Conservation (phyloP, 345 rosid genomes). For the Noccaea bulbosa region DNA sequence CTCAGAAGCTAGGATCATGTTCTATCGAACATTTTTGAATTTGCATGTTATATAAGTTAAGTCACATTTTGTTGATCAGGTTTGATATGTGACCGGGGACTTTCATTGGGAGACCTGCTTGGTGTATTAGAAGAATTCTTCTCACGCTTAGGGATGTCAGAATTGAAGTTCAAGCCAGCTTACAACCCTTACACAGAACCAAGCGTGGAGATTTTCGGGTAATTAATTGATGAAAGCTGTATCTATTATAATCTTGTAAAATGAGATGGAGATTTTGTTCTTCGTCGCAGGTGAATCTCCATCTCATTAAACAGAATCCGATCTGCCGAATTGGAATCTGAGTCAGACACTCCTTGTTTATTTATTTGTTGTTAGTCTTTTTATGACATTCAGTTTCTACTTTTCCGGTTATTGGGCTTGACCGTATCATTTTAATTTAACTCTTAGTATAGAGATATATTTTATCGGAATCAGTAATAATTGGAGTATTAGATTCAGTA, state of each 20-base stretch:
- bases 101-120: conserved; percentile 86
- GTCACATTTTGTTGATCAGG: conserved; percentile 55
- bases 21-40: no score
- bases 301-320: conserved; percentile 73
- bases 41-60: no score
- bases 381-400: no score
- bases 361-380: no score
- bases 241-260: conserved; percentile 3
- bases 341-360: neutral
- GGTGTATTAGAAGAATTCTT: conserved; percentile 89
- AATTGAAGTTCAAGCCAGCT: conserved; percentile 87
- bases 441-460: no score
- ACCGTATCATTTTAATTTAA: no score
- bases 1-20: conserved; percentile 48
- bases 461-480: no score
- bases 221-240: neutral
- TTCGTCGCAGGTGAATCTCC: conserved; percentile 74
- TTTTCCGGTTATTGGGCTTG: no score
- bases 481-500: no score
- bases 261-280: no score
- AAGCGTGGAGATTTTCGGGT: conserved; percentile 97
- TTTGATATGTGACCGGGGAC: conserved; percentile 88
- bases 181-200: conserved; percentile 99
- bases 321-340: conserved; percentile 68
- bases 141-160: conserved; percentile 88